Base-by-base conservation (phyloP, 116 monocot species). In the Cymodocea nodosa region DNA sequence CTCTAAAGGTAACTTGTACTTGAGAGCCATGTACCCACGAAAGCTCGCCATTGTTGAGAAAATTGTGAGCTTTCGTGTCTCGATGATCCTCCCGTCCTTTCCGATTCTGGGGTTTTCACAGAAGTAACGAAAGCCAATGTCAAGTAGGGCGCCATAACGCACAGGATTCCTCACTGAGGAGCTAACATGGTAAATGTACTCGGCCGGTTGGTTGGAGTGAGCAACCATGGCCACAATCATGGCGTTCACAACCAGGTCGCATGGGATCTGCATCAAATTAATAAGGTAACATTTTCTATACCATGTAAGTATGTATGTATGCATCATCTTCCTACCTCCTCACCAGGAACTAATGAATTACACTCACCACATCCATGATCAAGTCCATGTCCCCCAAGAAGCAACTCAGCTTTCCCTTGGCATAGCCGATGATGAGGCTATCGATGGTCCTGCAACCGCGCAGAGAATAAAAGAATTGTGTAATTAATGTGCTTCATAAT, bases 171-270 rank as follows among this genome's bases (percentile, higher is more conserved):
- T 50, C 4, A 75, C 62, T 0, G 80, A 80, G 0, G 80, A 71
- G 58, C 75, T 62, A 2, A 80, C 68, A 19, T 80, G 80, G 60
- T 75, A 80, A 57, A 80, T 80, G 56, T 44, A 22, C 18, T 71
- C 68, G 2, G 59, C 17, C 7, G 55, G 67, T 35, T 75, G 59
- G 11, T 66, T 68, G 20, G 72, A 62, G 24, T 76, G 72, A 25
- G 67, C 64, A 11, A 54, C 76, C 60, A 73, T 64, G 57, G 73
- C 51, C 52, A 51, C 51, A 4, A 76, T 56, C 81, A 81, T 81
- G 7, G 80, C 71, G 50, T 72, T 80, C 44, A 76, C 71, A 52
- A 80, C 76, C 75, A 75, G 68, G 59, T 80, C 80, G 22, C 58
- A 75, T 6, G 80, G 80, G 25, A 80, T 60, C 80, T 80, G 16